Evolutionary conservation across 176 grass and related monocot species (phyloP).

Genomic region (Cenchrus americanus): DNA sequence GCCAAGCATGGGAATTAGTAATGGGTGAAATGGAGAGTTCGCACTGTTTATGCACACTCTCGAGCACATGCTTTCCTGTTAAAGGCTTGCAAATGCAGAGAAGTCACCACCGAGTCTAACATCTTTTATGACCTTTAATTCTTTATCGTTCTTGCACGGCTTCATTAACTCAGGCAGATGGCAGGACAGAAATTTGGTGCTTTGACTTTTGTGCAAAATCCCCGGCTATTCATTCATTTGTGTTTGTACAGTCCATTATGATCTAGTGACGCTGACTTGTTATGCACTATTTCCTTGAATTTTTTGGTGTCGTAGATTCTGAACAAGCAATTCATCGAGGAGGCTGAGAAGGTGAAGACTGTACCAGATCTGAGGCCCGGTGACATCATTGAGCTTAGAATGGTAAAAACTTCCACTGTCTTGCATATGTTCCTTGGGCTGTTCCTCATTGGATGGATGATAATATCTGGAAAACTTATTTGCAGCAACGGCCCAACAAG

Average conservation of each 20-base stretch:
- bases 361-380: slow-evolving; percentile 87
- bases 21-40: not conserved
- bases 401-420: slow-evolving; percentile 54
- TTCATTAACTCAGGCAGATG: not conserved
- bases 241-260: slow-evolving; percentile 5
- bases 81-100: not conserved
- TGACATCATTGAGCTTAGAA: slow-evolving; percentile 91
- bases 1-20: not conserved
- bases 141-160: not conserved
- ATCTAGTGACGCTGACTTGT: not conserved
- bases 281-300: slow-evolving; percentile 15
- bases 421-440: not conserved
- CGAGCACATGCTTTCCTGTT: not conserved
- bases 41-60: not conserved
- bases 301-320: slow-evolving; percentile 62
- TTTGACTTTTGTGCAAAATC: not conserved
- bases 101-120: not conserved
- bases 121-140: not conserved
- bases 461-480: slow-evolving; percentile 20
- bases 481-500: slow-evolving; percentile 90
- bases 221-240: not conserved
- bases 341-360: slow-evolving; percentile 76
- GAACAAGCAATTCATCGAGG: slow-evolving; percentile 89
- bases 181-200: not conserved
- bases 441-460: slow-evolving; percentile 16